phyloP scores from a whole-genome alignment of 2,329 filamentous ascomycete genomes.

The Aspergillus terreus region DNA sequence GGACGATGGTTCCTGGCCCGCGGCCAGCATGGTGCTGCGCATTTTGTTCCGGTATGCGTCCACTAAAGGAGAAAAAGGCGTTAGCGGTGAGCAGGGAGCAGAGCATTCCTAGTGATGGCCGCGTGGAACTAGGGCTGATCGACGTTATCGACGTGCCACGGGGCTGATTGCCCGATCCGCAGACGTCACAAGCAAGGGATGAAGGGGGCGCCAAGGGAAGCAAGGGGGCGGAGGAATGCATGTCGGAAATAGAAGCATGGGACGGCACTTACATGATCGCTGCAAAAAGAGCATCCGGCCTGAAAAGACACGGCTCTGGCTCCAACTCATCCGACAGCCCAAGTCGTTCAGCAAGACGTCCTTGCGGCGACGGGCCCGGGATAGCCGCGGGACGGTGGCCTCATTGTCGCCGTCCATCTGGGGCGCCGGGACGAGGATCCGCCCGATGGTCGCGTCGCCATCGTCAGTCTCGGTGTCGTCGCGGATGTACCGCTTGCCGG shows the following conservation, averaged over 20 bases:
- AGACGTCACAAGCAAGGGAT: slow-evolving; percentile 9
- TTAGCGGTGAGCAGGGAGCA: slow-evolving; percentile 6
- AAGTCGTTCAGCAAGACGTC: slow-evolving; percentile 91
- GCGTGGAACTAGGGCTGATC: neutral
- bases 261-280: slow-evolving; percentile 70
- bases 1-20: slow-evolving; percentile 69
- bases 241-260: neutral
- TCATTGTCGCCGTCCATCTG: slow-evolving; percentile 69
- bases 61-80: slow-evolving; percentile 52
- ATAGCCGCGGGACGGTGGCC: slow-evolving; percentile 71
- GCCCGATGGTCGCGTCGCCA: slow-evolving; percentile 34
- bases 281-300: slow-evolving; percentile 84
- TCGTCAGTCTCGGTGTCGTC: slow-evolving; percentile 58
- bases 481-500: slow-evolving; percentile 70
- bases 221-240: neutral
- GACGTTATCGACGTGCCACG: neutral
- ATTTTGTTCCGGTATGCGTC: slow-evolving; percentile 94
- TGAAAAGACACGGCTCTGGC: slow-evolving; percentile 87
- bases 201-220: neutral
- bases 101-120: slow-evolving; percentile 5
- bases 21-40: slow-evolving; percentile 72
- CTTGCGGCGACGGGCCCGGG: slow-evolving; percentile 65
- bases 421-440: slow-evolving; percentile 57
- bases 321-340: slow-evolving; percentile 94
- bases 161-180: slow-evolving; percentile 2